Base-by-base conservation (phyloP, 129 eudicot genomes). In the Chrysanthemum makinoi region DNA sequence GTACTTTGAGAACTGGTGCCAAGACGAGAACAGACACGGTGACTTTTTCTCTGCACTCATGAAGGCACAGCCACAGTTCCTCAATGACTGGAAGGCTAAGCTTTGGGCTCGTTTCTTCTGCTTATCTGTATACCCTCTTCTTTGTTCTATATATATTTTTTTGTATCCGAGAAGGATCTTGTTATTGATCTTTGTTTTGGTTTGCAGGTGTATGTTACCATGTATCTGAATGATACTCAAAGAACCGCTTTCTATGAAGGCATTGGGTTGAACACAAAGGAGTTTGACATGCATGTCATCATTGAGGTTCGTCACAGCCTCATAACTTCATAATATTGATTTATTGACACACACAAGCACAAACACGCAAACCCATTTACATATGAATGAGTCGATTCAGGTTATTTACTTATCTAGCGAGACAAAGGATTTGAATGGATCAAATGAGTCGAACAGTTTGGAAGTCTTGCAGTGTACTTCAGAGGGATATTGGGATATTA, bases 1-100 rank as follows among this genome's bases (percentile, higher is more conserved):
- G 73, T 94, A 87, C 86, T 94, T 95, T 20, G 97, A 95, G 86
- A 95, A 95, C 83, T 95, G 99, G 99, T 90, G 99, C 80, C 99
- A 95, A 64, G 99, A 95, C 75, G 99, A 95, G 81, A 95, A 95
- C 72, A 81, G 99, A 44, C 99, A 95, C 26, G 98, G 96, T 58
- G 98, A 92, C 81, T 92, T 92, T 86, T 92, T 92, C 82, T 92
- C 98, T 48, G 98, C 98, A 1, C 78, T 93, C 82, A 84, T 87
- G 96, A 95, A 95, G 88, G 97, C 99, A 10, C 99, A 95, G 82
- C 99, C 97, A 0, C 99, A 90, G 82, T 95, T 95, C 74, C 90
- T 95, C 69, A 90, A 95, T 62, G 97, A 90, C 83, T 95, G 97
- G 99, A 95, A 90, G 87, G 99, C 99, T 14, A 88, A 95, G 70